Evolutionary conservation across 306 rosid species (phyloP).

Genomic region (Quercus variabilis): DNA sequence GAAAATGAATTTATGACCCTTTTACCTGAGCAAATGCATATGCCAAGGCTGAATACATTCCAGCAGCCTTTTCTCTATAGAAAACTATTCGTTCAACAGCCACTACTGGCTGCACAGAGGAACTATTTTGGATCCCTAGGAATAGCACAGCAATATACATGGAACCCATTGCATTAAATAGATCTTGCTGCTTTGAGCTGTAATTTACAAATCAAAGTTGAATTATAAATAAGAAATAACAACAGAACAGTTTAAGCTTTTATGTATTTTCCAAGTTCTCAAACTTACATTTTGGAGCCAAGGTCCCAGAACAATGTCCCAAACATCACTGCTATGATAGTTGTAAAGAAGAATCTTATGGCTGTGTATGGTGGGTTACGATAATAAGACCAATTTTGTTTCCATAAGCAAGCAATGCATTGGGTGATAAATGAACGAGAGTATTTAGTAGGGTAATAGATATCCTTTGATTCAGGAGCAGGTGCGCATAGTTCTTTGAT

Average conservation of each 20-base stretch:
- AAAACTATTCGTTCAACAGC: slow-evolving; percentile 72
- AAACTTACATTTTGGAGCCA: slow-evolving; percentile 62
- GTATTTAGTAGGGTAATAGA: slow-evolving; percentile 45
- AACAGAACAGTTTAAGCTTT: neutral
- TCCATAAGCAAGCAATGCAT: slow-evolving; percentile 64
- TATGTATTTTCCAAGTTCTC: neutral
- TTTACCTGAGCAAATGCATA: slow-evolving; percentile 70
- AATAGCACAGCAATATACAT: slow-evolving; percentile 63
- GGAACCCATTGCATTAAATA: slow-evolving; percentile 68
- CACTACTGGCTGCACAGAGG: slow-evolving; percentile 73
- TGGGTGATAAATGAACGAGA: slow-evolving; percentile 46
- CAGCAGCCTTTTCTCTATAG: slow-evolving; percentile 83
- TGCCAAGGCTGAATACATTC: slow-evolving; percentile 78
- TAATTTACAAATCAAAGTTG: slow-evolving; percentile 11
- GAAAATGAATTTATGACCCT: neutral
- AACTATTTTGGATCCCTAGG: slow-evolving; percentile 59
- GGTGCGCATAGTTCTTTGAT: slow-evolving; percentile 55
- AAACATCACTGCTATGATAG: slow-evolving; percentile 49
- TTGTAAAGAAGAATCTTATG: slow-evolving; percentile 43
- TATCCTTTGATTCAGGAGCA: slow-evolving; percentile 46
- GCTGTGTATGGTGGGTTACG: slow-evolving; percentile 63
- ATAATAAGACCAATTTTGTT: slow-evolving; percentile 71
- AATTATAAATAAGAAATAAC: neutral
- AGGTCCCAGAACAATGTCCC: slow-evolving; percentile 76
- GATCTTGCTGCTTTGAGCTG: slow-evolving; percentile 46